Base-by-base conservation (phyloP, 805 yeast species). In the Ogataea neopini region DNA sequence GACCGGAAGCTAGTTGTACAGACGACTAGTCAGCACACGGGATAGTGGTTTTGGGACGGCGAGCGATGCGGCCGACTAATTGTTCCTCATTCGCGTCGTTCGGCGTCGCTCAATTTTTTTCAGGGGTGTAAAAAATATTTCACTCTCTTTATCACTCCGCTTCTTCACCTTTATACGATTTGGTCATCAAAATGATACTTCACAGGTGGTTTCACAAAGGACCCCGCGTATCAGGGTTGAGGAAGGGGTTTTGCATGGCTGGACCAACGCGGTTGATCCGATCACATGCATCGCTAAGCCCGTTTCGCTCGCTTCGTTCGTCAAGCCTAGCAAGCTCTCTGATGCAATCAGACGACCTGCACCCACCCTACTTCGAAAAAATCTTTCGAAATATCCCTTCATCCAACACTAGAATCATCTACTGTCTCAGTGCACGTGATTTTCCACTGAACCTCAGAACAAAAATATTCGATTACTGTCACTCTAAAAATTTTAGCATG, bases 351-450 rank as follows among this genome's bases (percentile, higher is more conserved):
- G 25, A 22, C 30, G 14, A 28, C 13, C 30, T 28, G n/a, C 36
- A 23, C 14, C 44, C 48, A 10, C 37, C 43, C 7, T 17, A 4
- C 11, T 44, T 39, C 20, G 25, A 30, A 3, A 11, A 30, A 3
- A 41, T 42, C 23, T 15, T 45, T 6, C 25, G 13, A 15, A 29
- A 45, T 26, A 46, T 42, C 11, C 44, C 53, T 1, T 8, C 10
- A 40, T 17, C 47, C 48, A 44, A 45, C 20, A 34, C 37, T 5
- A 35, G 46, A 10, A 25, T 59, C 9, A 15, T 60, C 8, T 60
- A 53, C 37, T 54, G 58, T 28, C 35, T 59, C 8, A 48, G 34
- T 26, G 57, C 61, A 1, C 44, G 53, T 18, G 59, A 57, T 23
- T 60, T 60, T 30, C 63, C 22, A 22, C 11, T 40, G 50, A 19